These are phyloP conservation scores for Discostella stelligeroides DNA, from an alignment of 108 stramenopile genomes.

Conservation along the genomic window DNA sequence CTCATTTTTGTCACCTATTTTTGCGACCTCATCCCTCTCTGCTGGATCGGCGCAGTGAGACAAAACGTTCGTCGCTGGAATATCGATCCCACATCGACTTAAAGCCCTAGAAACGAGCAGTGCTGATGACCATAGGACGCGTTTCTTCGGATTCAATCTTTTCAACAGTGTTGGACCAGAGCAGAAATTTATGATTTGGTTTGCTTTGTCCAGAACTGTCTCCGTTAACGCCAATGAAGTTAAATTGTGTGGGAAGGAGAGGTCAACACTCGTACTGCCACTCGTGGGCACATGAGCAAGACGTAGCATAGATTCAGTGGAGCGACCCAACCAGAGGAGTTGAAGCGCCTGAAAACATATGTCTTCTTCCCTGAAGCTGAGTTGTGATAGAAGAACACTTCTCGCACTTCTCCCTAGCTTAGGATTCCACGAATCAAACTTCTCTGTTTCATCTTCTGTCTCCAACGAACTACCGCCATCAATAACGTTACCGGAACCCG, in stretches of 20 bases:
- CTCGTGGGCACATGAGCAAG: conserved; percentile 38
- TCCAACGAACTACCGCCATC: conserved; percentile 13
- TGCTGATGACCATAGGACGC: conserved; percentile 61
- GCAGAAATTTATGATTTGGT: conserved; percentile 70
- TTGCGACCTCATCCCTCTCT: conserved; percentile 22
- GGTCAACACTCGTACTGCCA: conserved; percentile 10
- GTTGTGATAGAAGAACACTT: conserved; percentile 39
- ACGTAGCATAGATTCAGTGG: conserved; percentile 47
- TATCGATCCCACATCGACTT: conserved; percentile 62
- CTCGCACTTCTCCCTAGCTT: conserved; percentile 41
- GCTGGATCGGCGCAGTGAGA: conserved; percentile 31
- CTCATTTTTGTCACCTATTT: not conserved
- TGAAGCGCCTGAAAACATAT: conserved; percentile 56
- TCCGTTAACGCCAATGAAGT: not conserved
- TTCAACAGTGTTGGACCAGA: conserved; percentile 65
- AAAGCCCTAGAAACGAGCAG: conserved; percentile 60
- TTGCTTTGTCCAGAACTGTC: conserved; percentile 49
- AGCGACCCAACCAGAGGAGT: conserved; percentile 67
- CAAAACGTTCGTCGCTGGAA: conserved; percentile 57
- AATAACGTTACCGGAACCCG: conserved; percentile 30
- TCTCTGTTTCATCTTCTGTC: conserved; percentile 39
- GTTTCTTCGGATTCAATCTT: conserved; percentile 53
- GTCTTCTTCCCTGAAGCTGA: conserved; percentile 37
- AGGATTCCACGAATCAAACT: conserved; percentile 66
- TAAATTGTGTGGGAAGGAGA: conserved; percentile 10